Evolutionary conservation across 176 grass and related monocot species (phyloP).

Genomic region (Lolium rigidum): DNA sequence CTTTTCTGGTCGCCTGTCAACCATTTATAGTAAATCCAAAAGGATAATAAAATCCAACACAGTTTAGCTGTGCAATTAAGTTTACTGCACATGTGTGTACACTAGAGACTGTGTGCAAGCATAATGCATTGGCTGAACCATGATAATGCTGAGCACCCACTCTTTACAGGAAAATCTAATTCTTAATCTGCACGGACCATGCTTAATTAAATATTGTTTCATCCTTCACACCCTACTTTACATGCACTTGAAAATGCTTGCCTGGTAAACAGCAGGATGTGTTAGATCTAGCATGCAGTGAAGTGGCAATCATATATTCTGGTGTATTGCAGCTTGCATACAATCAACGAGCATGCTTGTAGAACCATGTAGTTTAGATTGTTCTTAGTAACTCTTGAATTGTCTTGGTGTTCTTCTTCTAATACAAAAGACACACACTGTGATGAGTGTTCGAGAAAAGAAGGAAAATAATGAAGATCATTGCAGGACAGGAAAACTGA

Average conservation of each 20-base stretch:
- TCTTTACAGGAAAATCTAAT: slow-evolving; percentile 3
- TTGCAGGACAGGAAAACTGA: slow-evolving; percentile 5
- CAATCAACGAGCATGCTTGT: slow-evolving; percentile 12
- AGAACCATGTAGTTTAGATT: background rate
- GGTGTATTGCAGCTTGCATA: background rate
- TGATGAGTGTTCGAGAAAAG: background rate
- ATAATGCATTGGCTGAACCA: slow-evolving; percentile 22
- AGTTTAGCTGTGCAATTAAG: background rate
- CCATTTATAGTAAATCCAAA: slow-evolving; percentile 33
- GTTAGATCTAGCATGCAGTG: slow-evolving; percentile 17
- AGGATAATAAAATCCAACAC: slow-evolving; percentile 6
- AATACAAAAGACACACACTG: background rate
- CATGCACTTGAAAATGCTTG: background rate
- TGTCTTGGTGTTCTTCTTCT: no score
- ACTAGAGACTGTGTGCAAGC: slow-evolving; percentile 28
- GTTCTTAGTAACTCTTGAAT: no score
- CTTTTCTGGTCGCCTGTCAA: slow-evolving; percentile 19
- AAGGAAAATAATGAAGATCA: slow-evolving; percentile 12
- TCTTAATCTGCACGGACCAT: slow-evolving; percentile 26
- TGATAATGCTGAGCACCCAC: slow-evolving; percentile 28
- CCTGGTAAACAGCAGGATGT: background rate
- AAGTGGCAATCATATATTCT: slow-evolving; percentile 14
- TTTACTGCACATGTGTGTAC: background rate
- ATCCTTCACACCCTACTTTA: slow-evolving; percentile 1
- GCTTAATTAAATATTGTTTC: slow-evolving; percentile 22